Conservation (phyloP, 805 yeast genomes). For the Pichia kluyveri region DNA sequence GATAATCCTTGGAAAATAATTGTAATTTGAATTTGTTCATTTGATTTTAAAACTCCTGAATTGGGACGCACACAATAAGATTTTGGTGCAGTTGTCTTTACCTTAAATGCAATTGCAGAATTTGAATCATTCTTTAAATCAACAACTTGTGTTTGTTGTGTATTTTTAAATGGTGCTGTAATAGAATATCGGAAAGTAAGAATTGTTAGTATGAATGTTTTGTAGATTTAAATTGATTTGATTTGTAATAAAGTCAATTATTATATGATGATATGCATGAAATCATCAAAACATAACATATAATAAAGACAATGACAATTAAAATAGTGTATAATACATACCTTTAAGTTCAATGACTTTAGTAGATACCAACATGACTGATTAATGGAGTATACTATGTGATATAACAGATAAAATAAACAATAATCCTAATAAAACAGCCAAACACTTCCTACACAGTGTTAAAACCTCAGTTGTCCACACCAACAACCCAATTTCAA, state of each 20-base stretch:
- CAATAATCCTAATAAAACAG: too few species aligned
- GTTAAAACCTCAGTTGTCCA: too few species aligned
- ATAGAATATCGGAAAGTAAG: background rate
- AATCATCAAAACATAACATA: too few species aligned
- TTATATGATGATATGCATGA: too few species aligned
- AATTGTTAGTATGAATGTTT: background rate
- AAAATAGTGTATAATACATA: background rate
- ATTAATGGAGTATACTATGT: too few species aligned
- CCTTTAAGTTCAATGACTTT: slow-evolving; percentile 2
- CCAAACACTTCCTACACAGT: too few species aligned
- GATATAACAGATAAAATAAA: too few species aligned
- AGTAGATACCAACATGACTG: background rate
- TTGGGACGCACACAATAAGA: slow-evolving; percentile 93
- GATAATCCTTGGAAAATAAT: slow-evolving; percentile 79
- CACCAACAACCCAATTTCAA: too few species aligned
- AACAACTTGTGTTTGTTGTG: slow-evolving; percentile 57
- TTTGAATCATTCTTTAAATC: slow-evolving; percentile 46
- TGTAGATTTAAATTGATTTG: too few species aligned
- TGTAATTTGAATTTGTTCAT: slow-evolving; percentile 61
- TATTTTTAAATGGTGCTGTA: slow-evolving; percentile 55
- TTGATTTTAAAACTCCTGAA: slow-evolving; percentile 73
- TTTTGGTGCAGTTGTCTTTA: slow-evolving; percentile 96
- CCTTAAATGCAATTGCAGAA: slow-evolving; percentile 75
- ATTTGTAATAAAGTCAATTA: too few species aligned
- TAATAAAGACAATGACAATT: too few species aligned